Evolutionary conservation across 2,329 filamentous ascomycete species (phyloP).

Genomic region (Alternaria brassicae): DNA sequence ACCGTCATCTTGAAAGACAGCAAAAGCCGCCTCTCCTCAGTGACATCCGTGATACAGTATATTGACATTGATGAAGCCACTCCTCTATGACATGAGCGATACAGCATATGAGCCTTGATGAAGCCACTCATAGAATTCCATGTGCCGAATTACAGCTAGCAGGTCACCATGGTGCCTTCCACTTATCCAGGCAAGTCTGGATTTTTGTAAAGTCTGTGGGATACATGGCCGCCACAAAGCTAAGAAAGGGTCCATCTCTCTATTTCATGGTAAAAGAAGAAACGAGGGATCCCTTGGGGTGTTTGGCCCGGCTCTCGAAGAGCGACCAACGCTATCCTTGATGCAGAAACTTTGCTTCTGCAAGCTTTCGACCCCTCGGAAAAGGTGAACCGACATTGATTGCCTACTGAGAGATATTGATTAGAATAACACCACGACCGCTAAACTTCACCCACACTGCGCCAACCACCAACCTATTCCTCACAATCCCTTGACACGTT

Average conservation of each 20-base stretch:
- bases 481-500: neutral
- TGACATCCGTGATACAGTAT: neutral
- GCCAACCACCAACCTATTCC: neutral
- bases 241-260: neutral
- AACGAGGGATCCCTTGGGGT: neutral
- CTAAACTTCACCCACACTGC: neutral
- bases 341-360: neutral
- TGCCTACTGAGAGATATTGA: neutral
- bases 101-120: no score
- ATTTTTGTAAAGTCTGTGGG: neutral
- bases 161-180: neutral
- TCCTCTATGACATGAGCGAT: no score
- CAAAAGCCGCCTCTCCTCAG: neutral
- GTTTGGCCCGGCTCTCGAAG: neutral
- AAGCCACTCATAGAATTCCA: no score
- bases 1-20: neutral
- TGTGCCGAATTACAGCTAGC: no score
- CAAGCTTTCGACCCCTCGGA: neutral
- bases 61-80: neutral
- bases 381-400: neutral
- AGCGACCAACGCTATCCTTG: neutral
- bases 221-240: no score
- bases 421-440: neutral
- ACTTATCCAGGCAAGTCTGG: neutral
- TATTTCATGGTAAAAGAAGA: neutral